phyloP scores from a whole-genome alignment of 805 yeast genomes.

The Candida gorgasii region DNA sequence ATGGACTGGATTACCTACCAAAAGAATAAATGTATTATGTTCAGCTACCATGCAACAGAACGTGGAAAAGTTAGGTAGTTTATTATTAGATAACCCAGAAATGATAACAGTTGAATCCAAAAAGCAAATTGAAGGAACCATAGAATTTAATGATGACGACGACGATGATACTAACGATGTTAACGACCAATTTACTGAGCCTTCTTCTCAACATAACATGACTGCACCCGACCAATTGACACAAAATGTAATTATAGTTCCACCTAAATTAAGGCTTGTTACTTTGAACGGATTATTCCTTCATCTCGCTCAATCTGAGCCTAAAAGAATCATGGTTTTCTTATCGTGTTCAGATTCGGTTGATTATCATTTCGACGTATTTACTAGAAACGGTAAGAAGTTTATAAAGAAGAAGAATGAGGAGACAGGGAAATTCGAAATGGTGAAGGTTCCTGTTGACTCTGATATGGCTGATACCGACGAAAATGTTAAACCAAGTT shows the following conservation, averaged over 20 bases:
- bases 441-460: conserved; percentile 15
- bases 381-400: conserved; percentile 59
- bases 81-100: conserved; percentile 72
- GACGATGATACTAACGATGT: conserved; percentile 6
- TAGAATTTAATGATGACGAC: conserved; percentile 31
- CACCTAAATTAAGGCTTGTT: conserved; percentile 88
- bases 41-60: conserved; percentile 90
- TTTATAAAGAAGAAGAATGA: conserved; percentile 32
- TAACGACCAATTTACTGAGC: too few relatives aligned
- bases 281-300: conserved; percentile 69
- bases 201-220: too few relatives aligned
- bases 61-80: conserved; percentile 78
- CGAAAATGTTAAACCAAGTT: conserved; percentile 32
- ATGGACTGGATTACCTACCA: conserved; percentile 63
- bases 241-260: conserved; percentile 81
- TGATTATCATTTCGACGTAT: conserved; percentile 80
- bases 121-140: conserved; percentile 21
- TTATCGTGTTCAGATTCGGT: conserved; percentile 96
- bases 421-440: conserved; percentile 24
- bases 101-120: conserved; percentile 50
- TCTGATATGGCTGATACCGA: conserved; percentile 20
- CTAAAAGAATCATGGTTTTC: conserved; percentile 72
- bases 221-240: conserved; percentile 88
- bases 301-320: conserved; percentile 29
- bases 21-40: conserved; percentile 79